These are phyloP conservation scores for Jamesozyma hellenica DNA, from an alignment of 805 yeast genomes.

Conservation along the genomic window DNA sequence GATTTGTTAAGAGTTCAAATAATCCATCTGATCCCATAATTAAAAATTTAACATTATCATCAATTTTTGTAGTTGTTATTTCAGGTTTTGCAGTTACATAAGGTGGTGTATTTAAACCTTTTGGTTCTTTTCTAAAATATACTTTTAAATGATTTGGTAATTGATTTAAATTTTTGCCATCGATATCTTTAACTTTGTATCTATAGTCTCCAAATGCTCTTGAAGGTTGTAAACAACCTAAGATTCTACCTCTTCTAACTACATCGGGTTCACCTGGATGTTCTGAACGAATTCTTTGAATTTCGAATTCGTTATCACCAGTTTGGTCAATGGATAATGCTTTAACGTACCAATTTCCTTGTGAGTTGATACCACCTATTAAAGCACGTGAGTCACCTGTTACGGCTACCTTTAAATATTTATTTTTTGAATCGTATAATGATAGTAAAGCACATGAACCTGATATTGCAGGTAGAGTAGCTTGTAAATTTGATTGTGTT, in stretches of 20 bases:
- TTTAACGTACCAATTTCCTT: conserved; percentile 77
- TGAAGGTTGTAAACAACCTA: conserved; percentile 90
- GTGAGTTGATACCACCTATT: conserved; percentile 52
- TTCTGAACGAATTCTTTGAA: conserved; percentile 67
- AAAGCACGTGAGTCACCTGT: conserved; percentile 95
- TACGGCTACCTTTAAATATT: conserved; percentile 76
- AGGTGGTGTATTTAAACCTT: conserved; percentile 76
- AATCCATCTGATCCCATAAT: conserved; percentile 93
- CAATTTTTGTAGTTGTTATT: conserved; percentile 67
- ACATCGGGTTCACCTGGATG: conserved; percentile 89
- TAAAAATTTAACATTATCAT: conserved; percentile 66
- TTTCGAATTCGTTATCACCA: conserved; percentile 83
- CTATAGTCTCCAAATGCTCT: conserved; percentile 97
- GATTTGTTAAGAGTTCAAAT: conserved; percentile 83
- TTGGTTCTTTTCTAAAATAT: conserved; percentile 71
- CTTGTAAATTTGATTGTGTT: conserved; percentile 44
- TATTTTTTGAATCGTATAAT: conserved; percentile 69
- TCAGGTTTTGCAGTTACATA: conserved; percentile 97
- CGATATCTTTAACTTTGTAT: conserved; percentile 64
- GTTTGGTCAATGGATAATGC: conserved; percentile 89
- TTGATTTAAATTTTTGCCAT: conserved; percentile 35
- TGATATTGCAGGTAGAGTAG: conserved; percentile 84
- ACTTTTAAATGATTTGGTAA: conserved; percentile 72
- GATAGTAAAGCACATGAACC: conserved; percentile 91
- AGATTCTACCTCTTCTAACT: conserved; percentile 75